Evolutionary conservation across 2,329 filamentous ascomycete genomes (phyloP).

Genomic region (Venturia nashicola): DNA sequence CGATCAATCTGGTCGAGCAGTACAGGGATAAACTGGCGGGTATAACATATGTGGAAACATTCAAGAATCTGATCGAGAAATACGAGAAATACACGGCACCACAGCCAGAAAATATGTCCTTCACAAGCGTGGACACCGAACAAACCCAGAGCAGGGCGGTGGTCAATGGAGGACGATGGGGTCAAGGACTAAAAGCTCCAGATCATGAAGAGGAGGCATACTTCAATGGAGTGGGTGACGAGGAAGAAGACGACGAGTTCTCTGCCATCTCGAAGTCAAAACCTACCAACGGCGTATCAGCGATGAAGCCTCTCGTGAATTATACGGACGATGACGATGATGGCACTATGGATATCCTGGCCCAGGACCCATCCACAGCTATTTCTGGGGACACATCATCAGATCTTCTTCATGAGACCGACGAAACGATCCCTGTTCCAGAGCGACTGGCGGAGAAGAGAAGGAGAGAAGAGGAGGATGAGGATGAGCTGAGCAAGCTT

Average conservation of each 20-base stretch:
- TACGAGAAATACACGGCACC: constrained; percentile 60
- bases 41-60: constrained; percentile 76
- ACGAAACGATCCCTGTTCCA: constrained; percentile 36
- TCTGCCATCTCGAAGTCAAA: constrained; percentile 10
- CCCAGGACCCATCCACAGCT: background rate
- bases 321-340: constrained; percentile 89
- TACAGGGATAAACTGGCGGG: constrained; percentile 65
- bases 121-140: constrained; percentile 60
- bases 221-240: constrained; percentile 80
- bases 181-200: constrained; percentile 66
- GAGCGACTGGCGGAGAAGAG: constrained; percentile 82
- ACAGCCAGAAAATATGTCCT: constrained; percentile 46
- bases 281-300: constrained; percentile 47
- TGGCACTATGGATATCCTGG: constrained; percentile 40
- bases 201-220: constrained; percentile 86
- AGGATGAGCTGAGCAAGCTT: constrained; percentile 81
- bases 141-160: constrained; percentile 29
- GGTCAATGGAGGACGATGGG: constrained; percentile 44
- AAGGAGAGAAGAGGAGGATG: constrained; percentile 83
- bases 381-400: background rate
- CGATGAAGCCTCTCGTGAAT: constrained; percentile 64
- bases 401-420: constrained; percentile 15
- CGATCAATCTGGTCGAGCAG: constrained; percentile 72
- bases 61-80: constrained; percentile 59
- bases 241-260: constrained; percentile 47